Conservation (phyloP, 768 basidiomycete species). For the Tricholoma saponaceum region DNA sequence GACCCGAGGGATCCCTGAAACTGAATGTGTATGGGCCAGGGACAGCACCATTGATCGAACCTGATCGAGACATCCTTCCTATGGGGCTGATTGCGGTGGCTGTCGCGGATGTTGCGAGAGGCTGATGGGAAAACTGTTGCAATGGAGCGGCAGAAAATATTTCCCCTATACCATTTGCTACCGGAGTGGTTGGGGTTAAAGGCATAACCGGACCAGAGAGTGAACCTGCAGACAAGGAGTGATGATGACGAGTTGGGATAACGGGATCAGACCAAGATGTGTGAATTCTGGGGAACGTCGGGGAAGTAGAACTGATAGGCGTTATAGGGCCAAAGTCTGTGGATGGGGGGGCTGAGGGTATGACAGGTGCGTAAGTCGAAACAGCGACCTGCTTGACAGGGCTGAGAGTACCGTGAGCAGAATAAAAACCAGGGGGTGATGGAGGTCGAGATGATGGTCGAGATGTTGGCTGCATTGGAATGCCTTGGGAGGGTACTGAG, state of each 20-base stretch:
- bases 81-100: conserved; percentile 30
- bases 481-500: conserved; percentile 5
- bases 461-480: conserved; percentile 12
- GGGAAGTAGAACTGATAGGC: conserved; percentile 10
- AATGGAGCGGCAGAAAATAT: conserved; percentile 14
- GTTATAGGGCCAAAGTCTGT: conserved; percentile 17
- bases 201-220: conserved; percentile 19
- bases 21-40: conserved; percentile 32
- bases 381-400: conserved; percentile 20
- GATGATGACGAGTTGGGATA: conserved; percentile 35
- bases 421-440: conserved; percentile 29
- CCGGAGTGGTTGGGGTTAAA: conserved; percentile 13
- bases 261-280: conserved; percentile 37
- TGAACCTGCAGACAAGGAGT: conserved; percentile 38
- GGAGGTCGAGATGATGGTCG: conserved; percentile 33
- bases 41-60: conserved; percentile 47
- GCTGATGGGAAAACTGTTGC: conserved; percentile 18
- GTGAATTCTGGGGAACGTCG: conserved; percentile 28
- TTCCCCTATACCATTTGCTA: conserved; percentile 12
- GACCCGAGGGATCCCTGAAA: conserved; percentile 17
- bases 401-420: conserved; percentile 24
- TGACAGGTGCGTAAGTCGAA: conserved; percentile 20
- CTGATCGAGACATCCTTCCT: conserved; percentile 55
- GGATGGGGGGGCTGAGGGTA: conserved; percentile 14
- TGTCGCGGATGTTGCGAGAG: conserved; percentile 9